phyloP scores from a whole-genome alignment of 805 yeast species.

The Candida krabiensis region DNA sequence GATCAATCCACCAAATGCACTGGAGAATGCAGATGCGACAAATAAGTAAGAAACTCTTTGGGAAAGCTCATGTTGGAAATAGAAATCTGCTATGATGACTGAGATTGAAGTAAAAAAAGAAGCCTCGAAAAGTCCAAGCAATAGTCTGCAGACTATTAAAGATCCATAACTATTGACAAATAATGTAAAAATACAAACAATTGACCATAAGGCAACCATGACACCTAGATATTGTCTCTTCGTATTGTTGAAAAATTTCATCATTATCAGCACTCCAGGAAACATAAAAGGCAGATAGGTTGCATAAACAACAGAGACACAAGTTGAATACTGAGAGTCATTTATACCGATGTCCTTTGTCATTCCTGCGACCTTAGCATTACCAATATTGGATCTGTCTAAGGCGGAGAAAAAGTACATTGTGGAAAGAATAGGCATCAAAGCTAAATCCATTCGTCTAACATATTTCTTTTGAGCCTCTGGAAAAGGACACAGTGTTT shows the following conservation, averaged over 20 bases:
- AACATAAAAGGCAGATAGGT: constrained; percentile 45
- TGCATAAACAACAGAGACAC: constrained; percentile 45
- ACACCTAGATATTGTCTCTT: constrained; percentile 30
- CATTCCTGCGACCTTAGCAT: constrained; percentile 56
- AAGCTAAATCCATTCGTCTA: constrained; percentile 41
- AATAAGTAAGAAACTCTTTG: constrained; percentile 48
- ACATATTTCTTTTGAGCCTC: constrained; percentile 33
- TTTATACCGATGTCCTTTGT: constrained; percentile 38
- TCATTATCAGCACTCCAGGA: constrained; percentile 37
- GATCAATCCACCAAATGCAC: constrained; percentile 58
- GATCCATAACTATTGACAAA: constrained; percentile 56
- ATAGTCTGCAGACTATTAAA: constrained; percentile 58
- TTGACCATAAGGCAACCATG: constrained; percentile 36
- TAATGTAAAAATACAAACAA: constrained; percentile 42
- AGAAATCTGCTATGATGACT: constrained; percentile 64
- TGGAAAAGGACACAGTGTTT: constrained; percentile 14
- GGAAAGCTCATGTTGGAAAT: constrained; percentile 52
- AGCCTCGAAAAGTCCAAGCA: constrained; percentile 66
- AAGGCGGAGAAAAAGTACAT: constrained; percentile 47
- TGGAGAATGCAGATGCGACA: constrained; percentile 52
- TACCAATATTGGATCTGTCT: constrained; percentile 60
- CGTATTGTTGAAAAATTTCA: constrained; percentile 31
- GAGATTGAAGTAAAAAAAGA: constrained; percentile 77
- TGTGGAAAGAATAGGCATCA: constrained; percentile 43
- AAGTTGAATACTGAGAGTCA: constrained; percentile 41